phyloP scores from a whole-genome alignment of 192 early-diverging fungal genomes.

The Geranomyces michiganensis region DNA sequence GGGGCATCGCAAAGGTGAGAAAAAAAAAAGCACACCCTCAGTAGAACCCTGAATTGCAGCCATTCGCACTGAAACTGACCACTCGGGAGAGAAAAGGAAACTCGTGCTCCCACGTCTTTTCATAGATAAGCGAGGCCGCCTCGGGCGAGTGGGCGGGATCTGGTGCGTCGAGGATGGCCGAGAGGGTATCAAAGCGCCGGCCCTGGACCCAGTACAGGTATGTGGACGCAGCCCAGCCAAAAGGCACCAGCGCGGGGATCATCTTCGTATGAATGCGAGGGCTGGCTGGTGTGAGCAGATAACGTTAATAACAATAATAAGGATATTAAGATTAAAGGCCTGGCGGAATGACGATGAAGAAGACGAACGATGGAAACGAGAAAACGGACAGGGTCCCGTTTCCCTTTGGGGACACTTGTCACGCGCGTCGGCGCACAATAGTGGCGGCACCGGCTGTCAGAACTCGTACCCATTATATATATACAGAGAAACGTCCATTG shows the following conservation, averaged over 20 bases:
- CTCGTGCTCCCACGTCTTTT: conserved; percentile 34
- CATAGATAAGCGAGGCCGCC: conserved; percentile 19
- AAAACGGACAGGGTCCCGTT: no score
- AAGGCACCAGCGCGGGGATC: conserved; percentile 26
- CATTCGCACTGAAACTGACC: conserved; percentile 13
- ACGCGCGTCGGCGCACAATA: no score
- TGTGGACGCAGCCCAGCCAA: conserved; percentile 33
- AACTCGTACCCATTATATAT: no score
- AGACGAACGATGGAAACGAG: no score
- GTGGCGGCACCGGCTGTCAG: no score
- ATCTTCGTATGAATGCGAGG: background rate
- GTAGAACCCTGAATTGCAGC: background rate
- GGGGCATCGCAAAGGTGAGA: background rate
- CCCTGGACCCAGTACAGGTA: conserved; percentile 27
- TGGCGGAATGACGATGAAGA: no score
- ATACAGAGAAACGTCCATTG: no score
- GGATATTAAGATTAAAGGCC: no score
- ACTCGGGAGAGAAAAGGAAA: conserved; percentile 29
- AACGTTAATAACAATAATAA: no score
- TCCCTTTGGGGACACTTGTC: no score
- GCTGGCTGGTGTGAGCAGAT: no score
- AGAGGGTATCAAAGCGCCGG: conserved; percentile 21
- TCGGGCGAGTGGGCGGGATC: conserved; percentile 15
- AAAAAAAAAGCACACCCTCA: no score
- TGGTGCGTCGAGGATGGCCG: conserved; percentile 20